Percentiles rank a stretch among this genome's conserved stretches.
These are phyloP conservation scores for Pichia sp. DNA, from an alignment of 1,139 yeast species.

Conservation along the genomic window DNA sequence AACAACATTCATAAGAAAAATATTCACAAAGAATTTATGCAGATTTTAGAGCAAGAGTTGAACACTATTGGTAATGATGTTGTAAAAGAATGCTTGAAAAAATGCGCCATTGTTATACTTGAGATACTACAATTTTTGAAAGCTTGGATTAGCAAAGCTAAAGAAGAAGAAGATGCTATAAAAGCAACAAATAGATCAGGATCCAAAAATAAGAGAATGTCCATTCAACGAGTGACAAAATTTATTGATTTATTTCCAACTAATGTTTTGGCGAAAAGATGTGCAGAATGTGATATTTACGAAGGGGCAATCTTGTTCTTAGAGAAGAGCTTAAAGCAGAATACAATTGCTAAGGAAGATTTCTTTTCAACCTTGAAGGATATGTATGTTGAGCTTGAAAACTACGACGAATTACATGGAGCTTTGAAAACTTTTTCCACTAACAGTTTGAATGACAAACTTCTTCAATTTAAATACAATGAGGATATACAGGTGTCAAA, in stretches of 20 bases:
- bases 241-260: slow-evolving; percentile 59
- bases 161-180: slow-evolving; percentile 32
- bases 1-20: slow-evolving; percentile 42
- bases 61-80: slow-evolving; percentile 46
- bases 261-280: slow-evolving; percentile 66
- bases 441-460: slow-evolving; percentile 63
- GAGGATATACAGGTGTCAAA: slow-evolving; percentile 87
- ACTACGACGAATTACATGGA: slow-evolving; percentile 88
- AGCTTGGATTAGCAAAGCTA: slow-evolving; percentile 56
- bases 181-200: slow-evolving; percentile 8
- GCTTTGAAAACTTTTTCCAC: slow-evolving; percentile 70
- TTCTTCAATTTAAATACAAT: slow-evolving; percentile 75
- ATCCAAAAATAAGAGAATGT: slow-evolving; percentile 10
- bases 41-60: slow-evolving; percentile 49
- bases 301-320: slow-evolving; percentile 86
- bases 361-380: slow-evolving; percentile 58
- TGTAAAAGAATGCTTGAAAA: slow-evolving; percentile 51
- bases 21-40: slow-evolving; percentile 53
- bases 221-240: slow-evolving; percentile 35
- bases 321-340: slow-evolving; percentile 65
- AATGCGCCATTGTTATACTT: slow-evolving; percentile 70
- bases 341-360: slow-evolving; percentile 38
- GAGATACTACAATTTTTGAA: slow-evolving; percentile 78
- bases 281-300: slow-evolving; percentile 79
- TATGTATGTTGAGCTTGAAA: slow-evolving; percentile 84